phyloP scores from a whole-genome alignment of 768 basidiomycete genomes.

The Leccinum fibrillosum region DNA sequence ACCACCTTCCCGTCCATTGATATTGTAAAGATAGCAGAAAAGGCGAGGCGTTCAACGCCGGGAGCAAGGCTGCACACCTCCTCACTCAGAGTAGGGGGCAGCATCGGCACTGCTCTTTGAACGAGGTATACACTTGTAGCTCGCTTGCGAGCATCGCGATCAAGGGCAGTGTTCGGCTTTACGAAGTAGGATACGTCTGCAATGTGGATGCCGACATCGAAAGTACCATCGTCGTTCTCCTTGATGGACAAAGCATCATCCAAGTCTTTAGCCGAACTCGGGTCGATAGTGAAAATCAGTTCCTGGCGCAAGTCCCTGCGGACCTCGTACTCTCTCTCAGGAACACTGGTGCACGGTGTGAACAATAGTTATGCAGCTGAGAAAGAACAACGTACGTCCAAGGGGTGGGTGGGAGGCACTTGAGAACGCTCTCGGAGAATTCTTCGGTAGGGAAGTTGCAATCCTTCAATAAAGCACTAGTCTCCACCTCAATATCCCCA shows the following conservation, averaged over 20 bases:
- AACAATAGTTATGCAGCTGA: background rate
- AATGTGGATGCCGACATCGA: slow-evolving; percentile 91
- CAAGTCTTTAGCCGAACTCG: slow-evolving; percentile 82
- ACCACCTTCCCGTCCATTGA: slow-evolving; percentile 76
- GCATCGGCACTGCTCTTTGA: slow-evolving; percentile 95
- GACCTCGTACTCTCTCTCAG: slow-evolving; percentile 82
- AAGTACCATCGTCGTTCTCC: slow-evolving; percentile 87
- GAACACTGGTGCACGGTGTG: slow-evolving; percentile 51
- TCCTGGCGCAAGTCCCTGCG: slow-evolving; percentile 86
- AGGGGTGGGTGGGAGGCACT: slow-evolving; percentile 74
- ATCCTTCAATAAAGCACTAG: slow-evolving; percentile 94
- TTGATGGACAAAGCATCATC: slow-evolving; percentile 95
- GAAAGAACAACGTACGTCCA: slow-evolving; percentile 64
- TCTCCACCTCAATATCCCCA: slow-evolving; percentile 98
- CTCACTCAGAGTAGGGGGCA: slow-evolving; percentile 91
- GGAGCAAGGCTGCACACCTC: slow-evolving; percentile 90
- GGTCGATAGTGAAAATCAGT: slow-evolving; percentile 92
- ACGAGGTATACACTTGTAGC: slow-evolving; percentile 97
- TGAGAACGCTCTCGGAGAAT: slow-evolving; percentile 90
- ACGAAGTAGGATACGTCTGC: slow-evolving; percentile 96
- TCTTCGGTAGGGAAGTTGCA: slow-evolving; percentile 99
- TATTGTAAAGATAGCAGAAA: slow-evolving; percentile 87
- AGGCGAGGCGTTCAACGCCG: slow-evolving; percentile 85
- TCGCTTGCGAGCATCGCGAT: slow-evolving; percentile 95
- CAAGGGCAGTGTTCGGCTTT: slow-evolving; percentile 93